Conservation (phyloP, 192 early-diverging fungal species). For the Funneliformis geosporum region DNA sequence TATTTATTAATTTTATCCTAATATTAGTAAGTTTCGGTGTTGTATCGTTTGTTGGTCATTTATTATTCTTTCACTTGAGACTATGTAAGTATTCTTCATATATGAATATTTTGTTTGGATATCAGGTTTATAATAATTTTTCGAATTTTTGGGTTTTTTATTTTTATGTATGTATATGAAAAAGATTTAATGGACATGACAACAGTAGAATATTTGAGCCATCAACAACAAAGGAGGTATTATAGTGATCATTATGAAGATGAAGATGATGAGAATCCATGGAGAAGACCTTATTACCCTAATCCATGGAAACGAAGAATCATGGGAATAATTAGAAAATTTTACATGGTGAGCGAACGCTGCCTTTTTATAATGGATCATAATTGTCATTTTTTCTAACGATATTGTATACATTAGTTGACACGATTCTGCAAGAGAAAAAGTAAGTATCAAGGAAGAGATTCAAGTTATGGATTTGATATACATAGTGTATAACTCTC, state of each 20-base stretch:
- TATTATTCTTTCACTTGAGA: slow-evolving; percentile 21
- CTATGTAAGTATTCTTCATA: slow-evolving; percentile 24
- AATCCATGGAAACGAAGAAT: slow-evolving; percentile 26
- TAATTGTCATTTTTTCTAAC: neutral
- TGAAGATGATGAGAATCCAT: slow-evolving; percentile 31
- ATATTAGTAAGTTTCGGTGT: slow-evolving; percentile 13
- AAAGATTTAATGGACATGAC: slow-evolving; percentile 30
- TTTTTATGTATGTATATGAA: neutral
- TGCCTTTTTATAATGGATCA: neutral
- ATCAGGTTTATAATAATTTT: neutral
- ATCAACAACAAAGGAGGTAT: slow-evolving; percentile 29
- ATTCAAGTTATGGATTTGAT: neutral
- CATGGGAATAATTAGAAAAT: neutral
- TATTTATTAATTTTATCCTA: slow-evolving; percentile 21
- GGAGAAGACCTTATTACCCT: slow-evolving; percentile 30
- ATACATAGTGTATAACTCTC: neutral
- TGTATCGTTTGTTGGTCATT: neutral
- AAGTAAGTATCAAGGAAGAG: neutral
- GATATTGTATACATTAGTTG: neutral
- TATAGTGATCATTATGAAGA: slow-evolving; percentile 29
- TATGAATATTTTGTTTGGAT: neutral
- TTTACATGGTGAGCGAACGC: neutral
- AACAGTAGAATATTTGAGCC: slow-evolving; percentile 30
- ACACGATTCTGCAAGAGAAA: neutral
- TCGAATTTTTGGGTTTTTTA: neutral